A percentile compares a stretch with the other conserved stretches of the same genome.
phyloP scores from a whole-genome alignment of 2,329 filamentous ascomycete genomes.

The Fusarium praegraminearum region DNA sequence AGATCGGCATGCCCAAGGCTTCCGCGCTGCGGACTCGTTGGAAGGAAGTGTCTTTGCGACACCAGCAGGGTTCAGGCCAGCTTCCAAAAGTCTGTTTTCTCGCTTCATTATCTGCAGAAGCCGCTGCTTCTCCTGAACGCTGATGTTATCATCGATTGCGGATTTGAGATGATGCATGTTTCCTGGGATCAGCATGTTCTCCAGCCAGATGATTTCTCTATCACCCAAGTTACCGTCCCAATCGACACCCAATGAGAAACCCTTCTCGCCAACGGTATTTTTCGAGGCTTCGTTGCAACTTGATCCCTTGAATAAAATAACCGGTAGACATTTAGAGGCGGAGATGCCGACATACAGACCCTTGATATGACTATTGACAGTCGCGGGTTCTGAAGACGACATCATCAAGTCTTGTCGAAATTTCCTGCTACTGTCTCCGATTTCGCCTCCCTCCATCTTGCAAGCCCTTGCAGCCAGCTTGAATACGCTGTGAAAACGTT shows the following conservation, averaged over 20 bases:
- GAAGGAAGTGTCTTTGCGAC: neutral
- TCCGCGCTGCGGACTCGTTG: neutral
- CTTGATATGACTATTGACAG: neutral
- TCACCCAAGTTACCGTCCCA: no score
- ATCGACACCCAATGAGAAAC: neutral
- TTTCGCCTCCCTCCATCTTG: neutral
- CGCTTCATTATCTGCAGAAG: neutral
- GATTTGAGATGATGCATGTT: neutral
- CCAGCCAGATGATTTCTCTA: neutral
- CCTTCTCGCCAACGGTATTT: neutral
- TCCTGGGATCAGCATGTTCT: slow-evolving; percentile 4
- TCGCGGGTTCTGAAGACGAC: neutral
- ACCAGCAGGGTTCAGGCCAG: neutral
- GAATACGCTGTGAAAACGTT: neutral
- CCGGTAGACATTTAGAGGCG: neutral
- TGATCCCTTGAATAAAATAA: neutral
- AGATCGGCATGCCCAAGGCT: neutral
- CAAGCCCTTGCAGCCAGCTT: neutral
- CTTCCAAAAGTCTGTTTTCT: neutral
- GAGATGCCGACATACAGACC: neutral
- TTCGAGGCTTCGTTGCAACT: no score
- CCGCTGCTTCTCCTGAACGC: fast-evolving
- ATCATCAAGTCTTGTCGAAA: neutral
- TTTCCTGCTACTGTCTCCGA: neutral
- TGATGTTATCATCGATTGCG: fast-evolving